These are phyloP conservation scores for Oenanthe javanica DNA, from an alignment of 140 eudicot species.

Conservation along the genomic window DNA sequence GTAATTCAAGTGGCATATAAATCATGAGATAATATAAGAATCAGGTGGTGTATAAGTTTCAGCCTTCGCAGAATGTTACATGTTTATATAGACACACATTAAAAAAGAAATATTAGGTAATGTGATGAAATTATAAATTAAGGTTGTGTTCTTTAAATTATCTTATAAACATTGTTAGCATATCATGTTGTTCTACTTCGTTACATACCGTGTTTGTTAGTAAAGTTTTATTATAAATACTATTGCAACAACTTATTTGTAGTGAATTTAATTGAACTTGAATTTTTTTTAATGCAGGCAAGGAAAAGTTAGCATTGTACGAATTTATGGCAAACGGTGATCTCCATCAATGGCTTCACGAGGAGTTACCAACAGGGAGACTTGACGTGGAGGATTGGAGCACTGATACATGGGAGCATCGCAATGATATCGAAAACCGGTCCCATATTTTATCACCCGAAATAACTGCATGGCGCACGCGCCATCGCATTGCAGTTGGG, in stretches of 20 bases:
- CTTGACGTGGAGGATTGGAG: slow-evolving; percentile 90
- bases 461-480: slow-evolving; percentile 75
- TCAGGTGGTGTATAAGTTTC: no score
- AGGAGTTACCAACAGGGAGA: slow-evolving; percentile 67
- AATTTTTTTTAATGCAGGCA: slow-evolving; percentile 33
- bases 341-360: slow-evolving; percentile 91
- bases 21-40: no score
- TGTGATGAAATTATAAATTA: no score
- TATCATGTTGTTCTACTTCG: no score
- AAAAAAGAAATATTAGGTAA: no score
- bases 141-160: no score
- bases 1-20: no score
- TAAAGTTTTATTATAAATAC: background rate
- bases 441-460: slow-evolving; percentile 36
- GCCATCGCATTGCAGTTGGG: slow-evolving; percentile 92
- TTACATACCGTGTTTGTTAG: no score
- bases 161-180: no score
- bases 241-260: background rate
- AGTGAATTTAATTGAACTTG: background rate
- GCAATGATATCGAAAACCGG: slow-evolving; percentile 15
- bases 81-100: no score
- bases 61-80: no score
- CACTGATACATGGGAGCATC: slow-evolving; percentile 86
- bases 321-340: slow-evolving; percentile 95
- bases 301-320: slow-evolving; percentile 69